These are phyloP conservation scores for Moesziomyces sp. DNA, from an alignment of 1,284 basidiomycete genomes.

Conservation along the genomic window DNA sequence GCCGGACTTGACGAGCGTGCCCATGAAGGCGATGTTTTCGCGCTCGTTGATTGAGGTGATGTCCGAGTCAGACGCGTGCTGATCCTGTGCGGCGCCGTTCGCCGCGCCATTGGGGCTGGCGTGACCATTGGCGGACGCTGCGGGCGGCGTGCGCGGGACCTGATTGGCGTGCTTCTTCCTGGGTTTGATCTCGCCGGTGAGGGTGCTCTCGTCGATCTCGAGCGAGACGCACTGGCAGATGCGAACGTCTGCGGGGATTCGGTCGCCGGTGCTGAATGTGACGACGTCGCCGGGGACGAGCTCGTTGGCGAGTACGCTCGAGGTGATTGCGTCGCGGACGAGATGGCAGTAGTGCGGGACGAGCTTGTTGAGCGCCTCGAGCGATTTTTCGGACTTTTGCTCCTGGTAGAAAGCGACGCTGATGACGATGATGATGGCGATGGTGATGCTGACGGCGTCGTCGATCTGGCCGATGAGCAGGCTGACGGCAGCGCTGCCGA, in stretches of 20 bases:
- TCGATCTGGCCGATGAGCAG: conserved; percentile 91
- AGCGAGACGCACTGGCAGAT: conserved; percentile 81
- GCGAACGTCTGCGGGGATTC: conserved; percentile 91
- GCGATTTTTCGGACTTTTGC: conserved; percentile 89
- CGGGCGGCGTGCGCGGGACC: conserved; percentile 59
- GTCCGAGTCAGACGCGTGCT: background rate
- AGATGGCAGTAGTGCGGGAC: conserved; percentile 96
- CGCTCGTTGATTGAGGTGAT: conserved; percentile 79
- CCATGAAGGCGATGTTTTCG: conserved; percentile 93
- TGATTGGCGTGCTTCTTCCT: conserved; percentile 76
- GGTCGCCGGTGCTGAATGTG: conserved; percentile 85
- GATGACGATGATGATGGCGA: conserved; percentile 92
- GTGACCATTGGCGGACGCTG: background rate
- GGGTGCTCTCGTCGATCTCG: conserved; percentile 92
- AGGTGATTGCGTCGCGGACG: conserved; percentile 73
- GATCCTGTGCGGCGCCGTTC: background rate
- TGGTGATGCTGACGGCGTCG: conserved; percentile 90
- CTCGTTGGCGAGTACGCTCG: conserved; percentile 86
- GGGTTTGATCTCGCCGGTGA: conserved; percentile 91
- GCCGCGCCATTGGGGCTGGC: conserved; percentile 5
- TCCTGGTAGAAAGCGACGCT: conserved; percentile 97
- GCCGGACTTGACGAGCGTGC: conserved; percentile 91
- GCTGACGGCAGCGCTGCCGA: conserved; percentile 86
- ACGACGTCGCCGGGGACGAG: conserved; percentile 94
- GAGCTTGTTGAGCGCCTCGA: conserved; percentile 94